A percentile compares a stretch with the other conserved stretches of the same genome.
phyloP scores from a whole-genome alignment of 139 green algal genomes.

The Protoeuglena noctilucae region DNA sequence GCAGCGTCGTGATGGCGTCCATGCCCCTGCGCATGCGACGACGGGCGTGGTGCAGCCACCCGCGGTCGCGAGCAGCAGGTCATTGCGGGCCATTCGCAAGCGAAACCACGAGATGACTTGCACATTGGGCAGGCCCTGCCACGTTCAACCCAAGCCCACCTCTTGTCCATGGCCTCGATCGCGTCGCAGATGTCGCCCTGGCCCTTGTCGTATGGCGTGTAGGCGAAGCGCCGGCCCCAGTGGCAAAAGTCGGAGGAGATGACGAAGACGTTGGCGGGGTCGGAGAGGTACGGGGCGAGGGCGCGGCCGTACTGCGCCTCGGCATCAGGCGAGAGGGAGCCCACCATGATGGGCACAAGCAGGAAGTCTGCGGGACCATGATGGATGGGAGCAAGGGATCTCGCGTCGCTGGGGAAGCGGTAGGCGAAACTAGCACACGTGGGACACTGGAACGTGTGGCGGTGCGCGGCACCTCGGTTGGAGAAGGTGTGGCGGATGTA shows the following conservation, averaged over 20 bases:
- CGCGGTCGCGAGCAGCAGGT: too few species aligned
- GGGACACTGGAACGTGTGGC: too few species aligned
- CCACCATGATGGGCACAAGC: conserved; percentile 90
- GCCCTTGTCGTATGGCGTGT: conserved; percentile 38
- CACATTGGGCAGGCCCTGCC: too few species aligned
- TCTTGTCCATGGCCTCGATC: too few species aligned
- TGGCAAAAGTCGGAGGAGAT: conserved; percentile 93
- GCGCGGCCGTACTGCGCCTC: conserved; percentile 67
- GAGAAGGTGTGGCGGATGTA: conserved; percentile 58
- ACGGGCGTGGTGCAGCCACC: conserved; percentile 79
- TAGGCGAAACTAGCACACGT: neutral
- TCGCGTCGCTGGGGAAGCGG: neutral
- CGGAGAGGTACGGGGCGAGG: conserved; percentile 60
- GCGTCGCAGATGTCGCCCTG: too few species aligned
- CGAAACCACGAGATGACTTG: too few species aligned
- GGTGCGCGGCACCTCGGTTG: neutral
- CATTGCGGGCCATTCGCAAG: too few species aligned
- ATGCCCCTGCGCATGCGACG: conserved; percentile 67
- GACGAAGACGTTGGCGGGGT: conserved; percentile 75
- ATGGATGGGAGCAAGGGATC: neutral
- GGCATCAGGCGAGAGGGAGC: conserved; percentile 43
- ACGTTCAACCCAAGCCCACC: too few species aligned
- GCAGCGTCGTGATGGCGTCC: conserved; percentile 57
- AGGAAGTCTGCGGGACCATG: conserved; percentile 22
- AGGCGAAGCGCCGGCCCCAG: conserved; percentile 76